These are phyloP conservation scores for Cenchrus purpureus DNA, from an alignment of 176 grass and related monocot genomes.

Conservation along the genomic window DNA sequence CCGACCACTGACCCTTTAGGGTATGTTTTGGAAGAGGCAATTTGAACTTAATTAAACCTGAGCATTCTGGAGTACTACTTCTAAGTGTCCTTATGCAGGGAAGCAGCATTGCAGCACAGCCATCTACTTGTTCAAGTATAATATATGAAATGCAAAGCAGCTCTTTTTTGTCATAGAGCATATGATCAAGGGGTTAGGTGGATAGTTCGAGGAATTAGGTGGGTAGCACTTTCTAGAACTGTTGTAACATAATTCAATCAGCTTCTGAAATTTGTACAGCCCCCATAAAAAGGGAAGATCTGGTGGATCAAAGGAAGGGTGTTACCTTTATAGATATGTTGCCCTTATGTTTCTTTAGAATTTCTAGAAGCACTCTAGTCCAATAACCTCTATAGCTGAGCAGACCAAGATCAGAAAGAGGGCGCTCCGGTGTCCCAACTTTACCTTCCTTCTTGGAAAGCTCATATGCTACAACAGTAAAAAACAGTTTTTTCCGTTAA, in stretches of 20 bases:
- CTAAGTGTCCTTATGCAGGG: neutral
- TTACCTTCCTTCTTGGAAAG: constrained; percentile 99
- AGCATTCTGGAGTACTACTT: neutral
- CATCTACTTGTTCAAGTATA: neutral
- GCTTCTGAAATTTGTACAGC: constrained; percentile 2
- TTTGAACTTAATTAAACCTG: neutral
- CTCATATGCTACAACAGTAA: constrained; percentile 75
- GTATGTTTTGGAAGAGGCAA: neutral
- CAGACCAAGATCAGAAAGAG: constrained; percentile 95
- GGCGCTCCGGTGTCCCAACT: constrained; percentile 94
- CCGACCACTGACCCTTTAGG: neutral
- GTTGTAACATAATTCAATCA: neutral
- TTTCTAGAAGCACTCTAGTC: constrained; percentile 96
- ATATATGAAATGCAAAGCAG: neutral
- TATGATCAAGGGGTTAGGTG: neutral
- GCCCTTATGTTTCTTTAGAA: constrained; percentile 97
- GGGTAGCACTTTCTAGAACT: neutral
- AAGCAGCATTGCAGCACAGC: neutral
- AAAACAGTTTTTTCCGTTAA: constrained; percentile 20
- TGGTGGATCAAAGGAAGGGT: neutral
- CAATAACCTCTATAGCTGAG: constrained; percentile 95
- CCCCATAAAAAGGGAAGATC: neutral
- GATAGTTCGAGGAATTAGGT: neutral
- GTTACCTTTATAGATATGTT: constrained; percentile 99
- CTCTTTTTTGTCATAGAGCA: neutral